Base-by-base conservation (phyloP, 2,329 filamentous ascomycete species). In the Lachnellula suecica region DNA sequence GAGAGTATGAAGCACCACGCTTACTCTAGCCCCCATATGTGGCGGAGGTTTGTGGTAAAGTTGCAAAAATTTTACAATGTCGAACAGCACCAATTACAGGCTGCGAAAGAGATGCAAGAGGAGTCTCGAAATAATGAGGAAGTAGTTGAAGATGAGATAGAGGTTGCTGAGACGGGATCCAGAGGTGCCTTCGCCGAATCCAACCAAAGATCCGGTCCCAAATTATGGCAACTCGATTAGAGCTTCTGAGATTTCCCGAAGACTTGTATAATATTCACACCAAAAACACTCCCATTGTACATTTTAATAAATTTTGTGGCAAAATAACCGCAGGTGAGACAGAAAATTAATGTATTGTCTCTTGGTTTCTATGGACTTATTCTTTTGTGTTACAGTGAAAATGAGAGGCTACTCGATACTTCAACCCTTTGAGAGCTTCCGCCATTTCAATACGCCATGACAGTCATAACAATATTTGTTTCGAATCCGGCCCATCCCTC, bases 91-190 rank as follows among this genome's bases (percentile, higher is more conserved):
- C 34, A n/a, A 31, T 11, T 11, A n/a, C 8, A 49, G 19, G 19
- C 19, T 35, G 24, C 24, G 6, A 17, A 23, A 5, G 40, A 42
- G 22, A 34, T 46, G 27, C 25, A 46, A 23, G 29, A 37, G 44
- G 44, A 46, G 6, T 42, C 40, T 13, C 61, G 22, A 52, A 58
- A 24, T 24, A 17, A 37, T 4, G 40, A 44, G 44, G 29, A 46
- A 34, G 10, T 49, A 34, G 45, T 46, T 10, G 51, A 53, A 22
- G 44, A 55, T 25, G 45, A 49, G 20, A 25, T 34, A 11, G 11
- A 22, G 6, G 34, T 25, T 11, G 38, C 49, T 22, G 13, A 46
- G 9, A 17, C 17, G 13, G 22, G 44, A 4, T 9, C 22, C 20
- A 42, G 22, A 24, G 40, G 40, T 20, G 11, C 25, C 22, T 42